phyloP scores from a whole-genome alignment of 179 eudicot species.

The Corrigiola litoralis region DNA sequence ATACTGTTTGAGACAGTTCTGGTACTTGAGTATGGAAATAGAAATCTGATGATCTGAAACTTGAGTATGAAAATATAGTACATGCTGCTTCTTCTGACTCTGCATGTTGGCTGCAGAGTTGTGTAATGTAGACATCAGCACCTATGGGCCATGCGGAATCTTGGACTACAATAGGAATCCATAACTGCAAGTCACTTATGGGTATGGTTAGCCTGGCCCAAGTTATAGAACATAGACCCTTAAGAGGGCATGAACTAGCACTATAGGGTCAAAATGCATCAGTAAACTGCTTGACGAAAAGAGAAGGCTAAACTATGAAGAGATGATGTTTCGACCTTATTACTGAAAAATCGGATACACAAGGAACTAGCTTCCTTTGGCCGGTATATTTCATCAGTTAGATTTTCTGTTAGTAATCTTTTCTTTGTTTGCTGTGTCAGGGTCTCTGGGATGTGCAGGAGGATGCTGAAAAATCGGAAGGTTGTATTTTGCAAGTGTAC shows the following conservation, averaged over 20 bases:
- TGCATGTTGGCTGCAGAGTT: too few species aligned
- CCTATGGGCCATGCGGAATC: too few species aligned
- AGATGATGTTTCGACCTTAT: background rate
- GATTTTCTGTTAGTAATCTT: conserved; percentile 1
- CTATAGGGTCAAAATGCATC: background rate
- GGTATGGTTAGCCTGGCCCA: too few species aligned
- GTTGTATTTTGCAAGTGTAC: conserved; percentile 63
- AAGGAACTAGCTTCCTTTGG: background rate
- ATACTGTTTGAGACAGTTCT: too few species aligned
- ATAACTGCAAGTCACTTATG: too few species aligned
- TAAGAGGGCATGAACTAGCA: background rate
- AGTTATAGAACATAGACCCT: background rate
- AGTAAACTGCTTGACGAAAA: background rate
- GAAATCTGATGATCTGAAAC: too few species aligned
- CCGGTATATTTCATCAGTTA: background rate
- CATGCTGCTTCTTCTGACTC: too few species aligned
- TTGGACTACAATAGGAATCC: too few species aligned
- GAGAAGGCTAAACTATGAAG: background rate
- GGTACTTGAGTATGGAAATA: too few species aligned
- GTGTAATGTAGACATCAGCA: too few species aligned
- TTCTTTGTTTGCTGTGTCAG: conserved; percentile 29
- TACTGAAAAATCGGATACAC: background rate
- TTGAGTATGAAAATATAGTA: background rate
- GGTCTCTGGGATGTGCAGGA: conserved; percentile 80
- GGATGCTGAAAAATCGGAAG: conserved; percentile 36